phyloP scores from a whole-genome alignment of 169 alveolate species.

The Haemoproteus tartakovskyi region DNA sequence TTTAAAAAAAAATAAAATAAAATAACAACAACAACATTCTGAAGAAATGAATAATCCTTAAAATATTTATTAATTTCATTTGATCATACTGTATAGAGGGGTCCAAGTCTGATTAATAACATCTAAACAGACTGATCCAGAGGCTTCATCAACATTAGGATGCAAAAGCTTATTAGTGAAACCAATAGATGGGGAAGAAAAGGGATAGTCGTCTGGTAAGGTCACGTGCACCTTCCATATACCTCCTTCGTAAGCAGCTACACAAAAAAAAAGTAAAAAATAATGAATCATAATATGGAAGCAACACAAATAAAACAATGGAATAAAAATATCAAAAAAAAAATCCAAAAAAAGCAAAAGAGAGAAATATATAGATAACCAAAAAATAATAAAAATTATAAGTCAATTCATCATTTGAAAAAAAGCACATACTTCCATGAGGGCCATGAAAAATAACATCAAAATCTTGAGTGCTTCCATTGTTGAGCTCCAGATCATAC shows the following conservation, averaged over 20 bases:
- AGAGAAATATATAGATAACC: too few relatives aligned
- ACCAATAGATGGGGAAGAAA: slow-evolving; percentile 96
- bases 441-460: slow-evolving; percentile 83
- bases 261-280: too few relatives aligned
- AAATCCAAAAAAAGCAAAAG: too few relatives aligned
- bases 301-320: too few relatives aligned
- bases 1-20: too few relatives aligned
- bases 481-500: slow-evolving; percentile 76
- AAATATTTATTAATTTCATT: not conserved
- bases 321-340: too few relatives aligned
- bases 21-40: too few relatives aligned
- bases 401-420: too few relatives aligned
- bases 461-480: slow-evolving; percentile 80
- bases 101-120: slow-evolving; percentile 98
- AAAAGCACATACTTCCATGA: slow-evolving; percentile 78
- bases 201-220: slow-evolving; percentile 97
- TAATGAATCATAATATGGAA: too few relatives aligned
- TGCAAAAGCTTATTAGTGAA: slow-evolving; percentile 90
- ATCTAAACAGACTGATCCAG: slow-evolving; percentile 96
- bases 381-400: too few relatives aligned
- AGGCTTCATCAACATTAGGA: slow-evolving; percentile 96
- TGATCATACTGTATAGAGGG: slow-evolving; percentile 88
- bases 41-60: too few relatives aligned
- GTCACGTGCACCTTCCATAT: slow-evolving; percentile 88
- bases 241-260: slow-evolving; percentile 87